Percentiles rank a stretch among this genome's conserved stretches.
phyloP scores from a whole-genome alignment of 2,329 filamentous ascomycete genomes.

The Fusarium siculi region DNA sequence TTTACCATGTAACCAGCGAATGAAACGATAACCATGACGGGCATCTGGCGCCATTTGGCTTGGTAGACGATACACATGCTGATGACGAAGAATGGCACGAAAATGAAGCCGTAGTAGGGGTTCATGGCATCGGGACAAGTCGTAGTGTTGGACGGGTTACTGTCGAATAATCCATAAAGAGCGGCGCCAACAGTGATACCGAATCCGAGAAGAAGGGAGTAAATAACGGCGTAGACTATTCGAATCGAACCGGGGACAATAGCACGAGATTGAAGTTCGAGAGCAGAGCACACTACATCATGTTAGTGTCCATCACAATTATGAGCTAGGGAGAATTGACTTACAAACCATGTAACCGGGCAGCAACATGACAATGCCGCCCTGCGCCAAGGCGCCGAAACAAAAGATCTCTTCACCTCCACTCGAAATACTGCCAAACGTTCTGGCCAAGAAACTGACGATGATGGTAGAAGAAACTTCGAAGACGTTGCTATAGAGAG shows the following conservation, averaged over 20 bases:
- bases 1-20: slow-evolving; percentile 80
- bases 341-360: slow-evolving; percentile 71
- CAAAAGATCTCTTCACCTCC: slow-evolving; percentile 63
- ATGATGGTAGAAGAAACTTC: slow-evolving; percentile 71
- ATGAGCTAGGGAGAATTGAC: slow-evolving; percentile 21
- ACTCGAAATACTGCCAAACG: slow-evolving; percentile 67
- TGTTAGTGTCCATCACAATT: neutral
- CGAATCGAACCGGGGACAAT: slow-evolving; percentile 77
- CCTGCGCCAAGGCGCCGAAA: slow-evolving; percentile 72
- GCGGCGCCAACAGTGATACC: slow-evolving; percentile 75
- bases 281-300: slow-evolving; percentile 53
- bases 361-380: slow-evolving; percentile 72
- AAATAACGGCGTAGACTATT: slow-evolving; percentile 80
- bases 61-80: slow-evolving; percentile 82
- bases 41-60: slow-evolving; percentile 83
- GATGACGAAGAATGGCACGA: slow-evolving; percentile 78
- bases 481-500: slow-evolving; percentile 74
- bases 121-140: slow-evolving; percentile 58
- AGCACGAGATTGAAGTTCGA: slow-evolving; percentile 76
- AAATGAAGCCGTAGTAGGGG: slow-evolving; percentile 68
- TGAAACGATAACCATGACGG: slow-evolving; percentile 79
- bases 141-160: slow-evolving; percentile 58
- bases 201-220: slow-evolving; percentile 77
- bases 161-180: slow-evolving; percentile 71
- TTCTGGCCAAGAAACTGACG: slow-evolving; percentile 70